Conservation (phyloP, 257 asterid genomes). For the Nicotiana noctiflora region DNA sequence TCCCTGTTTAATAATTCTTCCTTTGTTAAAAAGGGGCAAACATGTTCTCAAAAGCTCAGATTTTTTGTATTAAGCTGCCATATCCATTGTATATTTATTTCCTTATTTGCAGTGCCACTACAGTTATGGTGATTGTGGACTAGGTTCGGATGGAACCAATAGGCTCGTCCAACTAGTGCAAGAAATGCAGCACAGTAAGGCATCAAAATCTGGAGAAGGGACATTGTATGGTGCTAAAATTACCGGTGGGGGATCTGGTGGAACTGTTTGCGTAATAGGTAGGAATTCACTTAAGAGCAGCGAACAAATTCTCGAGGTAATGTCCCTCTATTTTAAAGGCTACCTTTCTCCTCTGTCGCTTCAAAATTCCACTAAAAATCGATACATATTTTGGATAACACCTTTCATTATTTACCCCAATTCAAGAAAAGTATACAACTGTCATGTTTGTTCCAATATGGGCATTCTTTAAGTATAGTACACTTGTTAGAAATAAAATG, state of each 20-base stretch:
- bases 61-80: neutral
- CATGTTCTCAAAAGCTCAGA: neutral
- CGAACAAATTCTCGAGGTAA: constrained; percentile 75
- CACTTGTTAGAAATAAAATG: neutral
- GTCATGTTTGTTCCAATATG: neutral
- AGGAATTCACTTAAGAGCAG: constrained; percentile 67
- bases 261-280: constrained; percentile 81
- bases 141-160: constrained; percentile 92
- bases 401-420: neutral
- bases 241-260: constrained; percentile 98
- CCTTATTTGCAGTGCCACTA: constrained; percentile 69
- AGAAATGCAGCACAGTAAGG: constrained; percentile 72
- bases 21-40: neutral
- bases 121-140: constrained; percentile 88
- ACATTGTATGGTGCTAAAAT: constrained; percentile 88
- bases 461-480: neutral
- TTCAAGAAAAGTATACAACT: neutral
- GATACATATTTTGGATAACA: neutral
- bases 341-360: neutral
- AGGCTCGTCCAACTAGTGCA: constrained; percentile 84
- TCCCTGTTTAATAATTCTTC: neutral
- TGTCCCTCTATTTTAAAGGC: neutral
- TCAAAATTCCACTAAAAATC: neutral
- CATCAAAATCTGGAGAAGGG: constrained; percentile 56
- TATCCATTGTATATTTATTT: neutral